These are phyloP conservation scores for Chrysochromulina parva DNA, from an alignment of 78 protist species.

Conservation along the genomic window DNA sequence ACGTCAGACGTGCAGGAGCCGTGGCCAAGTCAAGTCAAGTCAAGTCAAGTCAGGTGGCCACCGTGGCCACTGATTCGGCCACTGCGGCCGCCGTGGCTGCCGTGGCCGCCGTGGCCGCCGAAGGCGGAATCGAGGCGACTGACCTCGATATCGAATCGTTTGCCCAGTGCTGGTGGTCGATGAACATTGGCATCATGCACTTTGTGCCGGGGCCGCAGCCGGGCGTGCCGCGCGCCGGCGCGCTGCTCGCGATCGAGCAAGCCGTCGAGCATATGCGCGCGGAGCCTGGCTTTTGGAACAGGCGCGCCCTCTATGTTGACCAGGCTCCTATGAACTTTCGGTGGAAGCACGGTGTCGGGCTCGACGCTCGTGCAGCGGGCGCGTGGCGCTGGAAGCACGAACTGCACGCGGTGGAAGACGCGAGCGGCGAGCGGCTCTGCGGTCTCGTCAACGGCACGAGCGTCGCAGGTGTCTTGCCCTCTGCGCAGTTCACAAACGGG, in stretches of 20 bases:
- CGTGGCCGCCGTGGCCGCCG: no score
- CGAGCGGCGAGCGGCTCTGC: not conserved
- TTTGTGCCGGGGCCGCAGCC: not conserved
- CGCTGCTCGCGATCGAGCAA: not conserved
- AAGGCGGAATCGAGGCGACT: no score
- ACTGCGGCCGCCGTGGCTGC: no score
- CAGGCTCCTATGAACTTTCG: not conserved
- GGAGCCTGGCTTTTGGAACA: no score
- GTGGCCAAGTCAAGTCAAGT: no score
- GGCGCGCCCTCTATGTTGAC: no score
- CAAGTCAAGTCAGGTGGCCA: no score
- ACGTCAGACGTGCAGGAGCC: not conserved
- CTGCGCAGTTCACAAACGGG: slow-evolving; percentile 4
- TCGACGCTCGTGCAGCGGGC: no score
- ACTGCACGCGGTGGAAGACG: not conserved
- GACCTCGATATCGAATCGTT: not conserved
- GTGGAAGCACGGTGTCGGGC: not conserved
- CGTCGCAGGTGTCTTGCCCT: not conserved
- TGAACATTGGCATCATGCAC: slow-evolving; percentile 10
- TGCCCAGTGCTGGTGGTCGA: not conserved
- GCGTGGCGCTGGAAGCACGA: not conserved
- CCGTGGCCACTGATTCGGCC: no score
- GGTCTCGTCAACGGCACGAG: not conserved
- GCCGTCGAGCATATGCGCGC: not conserved
- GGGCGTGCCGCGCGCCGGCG: not conserved